phyloP scores from a whole-genome alignment of 2,329 filamentous ascomycete genomes.

The Rhexocercosporidium sp. region DNA sequence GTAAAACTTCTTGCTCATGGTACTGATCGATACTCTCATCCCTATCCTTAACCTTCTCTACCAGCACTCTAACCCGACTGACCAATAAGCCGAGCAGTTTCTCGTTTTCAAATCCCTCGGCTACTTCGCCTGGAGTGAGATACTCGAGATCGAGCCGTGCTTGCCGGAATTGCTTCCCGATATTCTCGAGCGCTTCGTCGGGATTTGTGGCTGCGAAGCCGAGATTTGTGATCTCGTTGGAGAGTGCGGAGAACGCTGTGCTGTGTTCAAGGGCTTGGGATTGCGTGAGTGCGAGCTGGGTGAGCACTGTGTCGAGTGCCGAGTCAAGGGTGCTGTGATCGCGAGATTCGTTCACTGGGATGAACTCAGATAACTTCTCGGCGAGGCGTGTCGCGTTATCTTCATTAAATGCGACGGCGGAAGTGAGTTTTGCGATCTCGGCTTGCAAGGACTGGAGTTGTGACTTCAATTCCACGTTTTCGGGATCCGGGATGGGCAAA shows the following conservation, averaged over 20 bases:
- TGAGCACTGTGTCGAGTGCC: conserved; percentile 41
- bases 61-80: conserved; percentile 53
- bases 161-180: conserved; percentile 57
- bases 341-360: conserved; percentile 33
- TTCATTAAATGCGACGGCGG: conserved; percentile 35
- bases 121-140: conserved; percentile 62
- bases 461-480: conserved; percentile 32
- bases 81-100: conserved; percentile 62
- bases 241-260: conserved; percentile 56
- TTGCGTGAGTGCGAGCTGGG: conserved; percentile 40
- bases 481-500: conserved; percentile 31
- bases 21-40: conserved; percentile 65
- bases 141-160: conserved; percentile 67
- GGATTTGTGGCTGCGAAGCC: conserved; percentile 59
- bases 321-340: conserved; percentile 38
- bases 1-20: conserved; percentile 58
- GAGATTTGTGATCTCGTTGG: conserved; percentile 51
- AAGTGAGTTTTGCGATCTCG: conserved; percentile 36
- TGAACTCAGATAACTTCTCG: conserved; percentile 37
- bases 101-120: conserved; percentile 52
- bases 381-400: conserved; percentile 36
- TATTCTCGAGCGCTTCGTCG: conserved; percentile 46
- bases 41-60: conserved; percentile 51
- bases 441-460: conserved; percentile 36
- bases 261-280: conserved; percentile 41